Base-by-base conservation (phyloP, 169 alveolate species). In the Eimeria sp. region DNA sequence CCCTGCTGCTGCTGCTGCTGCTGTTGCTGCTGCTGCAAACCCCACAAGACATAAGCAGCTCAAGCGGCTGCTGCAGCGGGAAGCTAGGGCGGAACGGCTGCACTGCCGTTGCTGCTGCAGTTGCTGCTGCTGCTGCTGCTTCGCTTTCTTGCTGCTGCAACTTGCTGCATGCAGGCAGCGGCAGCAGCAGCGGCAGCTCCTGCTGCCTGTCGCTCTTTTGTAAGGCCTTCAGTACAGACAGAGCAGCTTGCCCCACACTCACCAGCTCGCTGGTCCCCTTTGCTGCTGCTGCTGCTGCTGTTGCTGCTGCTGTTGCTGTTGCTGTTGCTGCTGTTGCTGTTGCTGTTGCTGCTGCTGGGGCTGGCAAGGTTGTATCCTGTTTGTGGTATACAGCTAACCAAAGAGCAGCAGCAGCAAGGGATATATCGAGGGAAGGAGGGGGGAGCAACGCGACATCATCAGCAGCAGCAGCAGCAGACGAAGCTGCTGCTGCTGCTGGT, bases 141-240 rank as follows among this genome's bases (percentile, higher is more conserved):
- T 58, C 61, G 13, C 63, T 27, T 45, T 45, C 45, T 13, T 45
- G 88, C 88, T 78, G 88, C 88, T 47, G 88, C 88, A 78, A 6
- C 88, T 47, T 78, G 88, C 88, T 43, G 65, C 65, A 78, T 27
- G 65, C 47, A 65, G 49, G 88, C n/a, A n/a, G n/a, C 88, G 57
- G 88, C 88, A 78, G 88, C 65, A 51, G 88, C 88, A 78, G 88
- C 88, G 34, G 88, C 67, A 43, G 88, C 88, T 78, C 67, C 88
- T 43, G 61, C 88, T 78, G 65, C 45, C 49, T 13, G 20, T 49
- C 67, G 11, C 67, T 43, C 43, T 78, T 78, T 43, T 78, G 40
- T 0, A 78, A 10, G 4, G 67, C 67, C 45, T n/a, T 14, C 45
- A 78, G 5, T 1, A 22, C 88, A 4, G n/a, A 14, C 34, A 78